Evolutionary conservation across 1,284 basidiomycete genomes (phyloP).

Genomic region (Melampsora larici-populina): DNA sequence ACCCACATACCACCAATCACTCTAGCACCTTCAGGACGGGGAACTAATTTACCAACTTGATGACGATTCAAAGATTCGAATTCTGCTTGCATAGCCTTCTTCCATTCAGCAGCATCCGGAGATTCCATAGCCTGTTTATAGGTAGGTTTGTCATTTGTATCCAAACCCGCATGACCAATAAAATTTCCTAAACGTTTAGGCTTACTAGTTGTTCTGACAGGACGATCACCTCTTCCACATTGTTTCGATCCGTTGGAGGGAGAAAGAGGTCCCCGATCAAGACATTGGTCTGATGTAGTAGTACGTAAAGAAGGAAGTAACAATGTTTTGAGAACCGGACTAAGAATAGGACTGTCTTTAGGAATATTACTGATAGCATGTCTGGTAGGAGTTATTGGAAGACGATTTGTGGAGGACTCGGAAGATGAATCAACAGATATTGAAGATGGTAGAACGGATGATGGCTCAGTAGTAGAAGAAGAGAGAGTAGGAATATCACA

Average conservation of each 20-base stretch:
- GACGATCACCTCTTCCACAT: too few relatives aligned
- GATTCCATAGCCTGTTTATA: neutral
- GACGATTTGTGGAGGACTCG: too few relatives aligned
- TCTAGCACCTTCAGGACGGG: neutral
- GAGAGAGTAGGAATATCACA: neutral
- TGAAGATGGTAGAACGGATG: neutral
- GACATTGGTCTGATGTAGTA: neutral
- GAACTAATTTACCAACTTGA: neutral
- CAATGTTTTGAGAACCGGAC: neutral
- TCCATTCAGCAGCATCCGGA: too few relatives aligned
- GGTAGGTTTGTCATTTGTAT: neutral
- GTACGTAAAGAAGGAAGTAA: neutral
- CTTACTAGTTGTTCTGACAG: neutral
- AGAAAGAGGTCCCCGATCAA: too few relatives aligned
- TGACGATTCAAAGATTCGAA: neutral
- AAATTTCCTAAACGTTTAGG: neutral
- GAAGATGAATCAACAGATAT: neutral
- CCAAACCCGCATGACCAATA: neutral
- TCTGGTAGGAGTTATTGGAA: too few relatives aligned
- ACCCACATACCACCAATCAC: conserved; percentile 25
- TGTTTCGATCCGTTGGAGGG: too few relatives aligned
- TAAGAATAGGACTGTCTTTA: neutral
- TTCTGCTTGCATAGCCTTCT: conserved; percentile 8
- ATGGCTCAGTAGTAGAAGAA: neutral
- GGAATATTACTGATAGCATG: too few relatives aligned